phyloP scores from a whole-genome alignment of 2,329 filamentous ascomycete species.

The Monosporascus sp. region DNA sequence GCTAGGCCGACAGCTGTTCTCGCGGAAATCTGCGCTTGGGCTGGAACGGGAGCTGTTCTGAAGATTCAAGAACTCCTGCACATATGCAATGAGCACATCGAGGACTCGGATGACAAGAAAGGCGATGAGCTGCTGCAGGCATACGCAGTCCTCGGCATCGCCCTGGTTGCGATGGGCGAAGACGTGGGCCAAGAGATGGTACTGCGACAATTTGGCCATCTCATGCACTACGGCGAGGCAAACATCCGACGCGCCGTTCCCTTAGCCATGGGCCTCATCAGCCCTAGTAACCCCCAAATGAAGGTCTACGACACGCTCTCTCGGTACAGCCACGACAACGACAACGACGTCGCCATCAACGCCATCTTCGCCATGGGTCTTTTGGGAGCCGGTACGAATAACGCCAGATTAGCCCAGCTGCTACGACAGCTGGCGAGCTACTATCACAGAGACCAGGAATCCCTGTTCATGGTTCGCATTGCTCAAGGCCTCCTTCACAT shows the following conservation, averaged over 20 bases:
- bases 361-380: conserved; percentile 99
- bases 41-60: conserved; percentile 90
- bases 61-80: conserved; percentile 97
- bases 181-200: conserved; percentile 99
- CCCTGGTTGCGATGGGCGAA: conserved; percentile 94
- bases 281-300: conserved; percentile 98
- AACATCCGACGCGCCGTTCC: conserved; percentile 97
- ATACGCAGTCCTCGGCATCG: conserved; percentile 91
- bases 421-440: conserved; percentile 94
- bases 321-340: conserved; percentile 96
- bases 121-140: conserved; percentile 92
- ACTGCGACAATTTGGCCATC: conserved; percentile 89
- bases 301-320: conserved; percentile 99
- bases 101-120: conserved; percentile 91
- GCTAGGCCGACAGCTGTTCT: conserved; percentile 92
- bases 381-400: conserved; percentile 94
- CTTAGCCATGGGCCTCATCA: conserved; percentile 92
- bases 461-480: conserved; percentile 98
- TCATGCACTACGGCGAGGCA: conserved; percentile 98
- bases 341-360: conserved; percentile 96
- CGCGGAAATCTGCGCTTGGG: conserved; percentile 96
- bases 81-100: conserved; percentile 96
- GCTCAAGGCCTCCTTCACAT: conserved; percentile 96
- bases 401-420: conserved; percentile 90
- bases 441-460: conserved; percentile 94